Base-by-base conservation (phyloP, 345 rosid species). In the Cardamine resedifolia region DNA sequence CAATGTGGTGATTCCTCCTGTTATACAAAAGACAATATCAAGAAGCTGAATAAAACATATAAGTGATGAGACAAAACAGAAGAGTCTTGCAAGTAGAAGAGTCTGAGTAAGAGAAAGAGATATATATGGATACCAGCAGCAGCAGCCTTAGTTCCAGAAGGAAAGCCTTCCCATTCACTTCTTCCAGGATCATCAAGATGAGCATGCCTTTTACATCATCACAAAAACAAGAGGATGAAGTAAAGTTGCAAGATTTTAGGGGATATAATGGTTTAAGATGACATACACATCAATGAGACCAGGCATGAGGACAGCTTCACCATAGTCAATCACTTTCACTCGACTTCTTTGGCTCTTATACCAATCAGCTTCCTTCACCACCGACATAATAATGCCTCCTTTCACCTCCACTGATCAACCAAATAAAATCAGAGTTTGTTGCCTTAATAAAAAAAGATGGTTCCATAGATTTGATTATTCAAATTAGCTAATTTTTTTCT, bases 101-200 rank as follows among this genome's bases (percentile, higher is more conserved):
- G 19, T 15, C 5, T 28, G 38, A 30, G 60, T 18, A 57, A 44
- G 30, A 51, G 53, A 52, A 76, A 41, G 6, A 70, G 47, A n/a
- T n/a, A n/a, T n/a, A 70, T 43, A 16, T 11, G 51, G 45, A 26
- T 76, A 95, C 97, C 96, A 69, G 99, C 99, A 71, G 96, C 96
- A 70, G 99, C 97, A 56, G 99, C 99, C 77, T 81, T 89, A 57
- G 99, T 95, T 60, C 99, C 97, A 16, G 99, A 85, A 68, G 89
- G 85, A 82, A 90, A 95, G 26, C 99, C 99, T 86, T 95, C 97
- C 99, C 97, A 95, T 55, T 95, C 96, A 76, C 85, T 70, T 82
- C 93, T 88, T 66, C 97, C 96, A n/a, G 99, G 99, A 79, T 91
- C 99, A 85, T 95, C 96, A 71, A 91, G 93, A 83, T 95, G 99